Percentiles rank a stretch among this genome's conserved stretches.
Conservation (phyloP, 345 rosid species). For the Sonneratia alba region DNA sequence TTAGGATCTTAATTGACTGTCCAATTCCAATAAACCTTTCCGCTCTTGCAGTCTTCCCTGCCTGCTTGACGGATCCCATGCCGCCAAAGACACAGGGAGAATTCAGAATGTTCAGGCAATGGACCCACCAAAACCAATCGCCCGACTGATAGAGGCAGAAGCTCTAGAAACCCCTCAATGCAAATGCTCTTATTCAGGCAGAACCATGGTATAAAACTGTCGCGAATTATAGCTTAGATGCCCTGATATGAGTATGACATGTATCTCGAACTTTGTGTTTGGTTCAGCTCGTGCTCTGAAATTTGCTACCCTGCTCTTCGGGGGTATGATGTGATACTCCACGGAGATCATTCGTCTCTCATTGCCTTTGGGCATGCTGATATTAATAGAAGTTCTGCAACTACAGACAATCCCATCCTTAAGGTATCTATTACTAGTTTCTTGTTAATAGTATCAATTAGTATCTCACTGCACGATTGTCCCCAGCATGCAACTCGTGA, state of each 20-base stretch:
- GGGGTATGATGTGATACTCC: conserved; percentile 44
- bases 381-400: conserved; percentile 13
- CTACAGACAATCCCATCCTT: conserved; percentile 13
- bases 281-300: conserved; percentile 43
- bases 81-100: conserved; percentile 9
- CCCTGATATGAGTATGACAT: conserved; percentile 41
- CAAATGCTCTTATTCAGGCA: conserved; percentile 36
- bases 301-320: conserved; percentile 40
- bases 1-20: conserved; percentile 66
- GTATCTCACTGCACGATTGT: neutral
- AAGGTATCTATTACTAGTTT: conserved; percentile 24
- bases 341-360: conserved; percentile 45
- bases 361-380: conserved; percentile 26
- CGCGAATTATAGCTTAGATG: conserved; percentile 49
- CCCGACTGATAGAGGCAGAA: conserved; percentile 32
- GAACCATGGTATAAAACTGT: conserved; percentile 83
- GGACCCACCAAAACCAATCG: conserved; percentile 14
- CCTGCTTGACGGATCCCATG: conserved; percentile 29
- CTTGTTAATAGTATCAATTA: neutral
- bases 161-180: conserved; percentile 27
- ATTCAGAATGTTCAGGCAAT: conserved; percentile 11
- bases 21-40: conserved; percentile 53
- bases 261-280: conserved; percentile 47
- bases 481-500: neutral
- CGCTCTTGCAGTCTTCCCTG: conserved; percentile 46